phyloP scores from a whole-genome alignment of 2,329 filamentous ascomycete species.

The Macrophomina pseudophaseolina region DNA sequence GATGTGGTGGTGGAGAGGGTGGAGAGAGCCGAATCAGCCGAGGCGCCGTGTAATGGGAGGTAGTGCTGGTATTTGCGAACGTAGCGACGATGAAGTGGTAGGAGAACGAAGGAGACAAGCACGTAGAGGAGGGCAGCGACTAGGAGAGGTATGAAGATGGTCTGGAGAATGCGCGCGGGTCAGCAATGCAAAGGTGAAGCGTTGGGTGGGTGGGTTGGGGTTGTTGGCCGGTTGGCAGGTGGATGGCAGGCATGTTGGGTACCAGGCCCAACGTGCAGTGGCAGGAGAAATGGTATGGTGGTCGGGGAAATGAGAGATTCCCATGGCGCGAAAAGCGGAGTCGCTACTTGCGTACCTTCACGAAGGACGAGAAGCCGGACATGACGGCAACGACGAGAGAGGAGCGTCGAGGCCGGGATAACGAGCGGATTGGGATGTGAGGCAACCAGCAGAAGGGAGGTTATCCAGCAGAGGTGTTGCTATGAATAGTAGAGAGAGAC shows the following conservation, averaged over 20 bases:
- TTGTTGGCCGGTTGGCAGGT: not conserved
- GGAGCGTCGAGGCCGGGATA: not conserved
- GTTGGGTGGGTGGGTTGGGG: not conserved
- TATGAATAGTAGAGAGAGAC: conserved; percentile 11
- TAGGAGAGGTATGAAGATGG: conserved; percentile 52
- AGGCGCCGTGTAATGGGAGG: conserved; percentile 44
- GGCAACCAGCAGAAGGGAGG: conserved; percentile 4
- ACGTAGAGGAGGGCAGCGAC: conserved; percentile 50
- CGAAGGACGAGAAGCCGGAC: conserved; percentile 41
- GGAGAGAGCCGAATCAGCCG: not conserved
- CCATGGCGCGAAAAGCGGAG: not conserved
- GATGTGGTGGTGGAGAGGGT: conserved; percentile 37
- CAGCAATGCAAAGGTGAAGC: conserved; percentile 12
- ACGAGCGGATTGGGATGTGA: not conserved
- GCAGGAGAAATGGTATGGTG: conserved; percentile 5
- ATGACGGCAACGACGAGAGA: conserved; percentile 31
- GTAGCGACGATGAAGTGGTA: conserved; percentile 52
- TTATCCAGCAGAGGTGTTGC: not conserved
- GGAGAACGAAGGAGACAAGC: conserved; percentile 46
- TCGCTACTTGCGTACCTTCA: conserved; percentile 36
- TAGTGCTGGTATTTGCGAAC: conserved; percentile 52
- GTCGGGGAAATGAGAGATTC: conserved; percentile 2
- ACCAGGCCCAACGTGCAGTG: not conserved
- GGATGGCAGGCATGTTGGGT: not conserved
- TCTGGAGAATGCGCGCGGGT: conserved; percentile 35